Conservation (phyloP, 257 asterid species). For the Lavandula angustifolia region DNA sequence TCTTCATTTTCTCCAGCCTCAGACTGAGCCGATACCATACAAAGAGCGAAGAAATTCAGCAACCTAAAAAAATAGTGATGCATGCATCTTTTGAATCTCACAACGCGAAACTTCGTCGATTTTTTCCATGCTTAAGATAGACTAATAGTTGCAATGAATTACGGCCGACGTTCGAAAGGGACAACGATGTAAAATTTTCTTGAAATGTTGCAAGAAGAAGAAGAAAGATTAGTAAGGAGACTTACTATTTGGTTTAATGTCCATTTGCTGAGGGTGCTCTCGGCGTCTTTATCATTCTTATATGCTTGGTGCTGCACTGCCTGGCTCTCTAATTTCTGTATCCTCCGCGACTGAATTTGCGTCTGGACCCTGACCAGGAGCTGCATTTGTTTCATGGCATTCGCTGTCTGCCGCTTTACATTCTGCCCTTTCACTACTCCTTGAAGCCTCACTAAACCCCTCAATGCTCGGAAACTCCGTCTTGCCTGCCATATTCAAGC, state of each 20-base stretch:
- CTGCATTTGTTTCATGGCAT: constrained; percentile 97
- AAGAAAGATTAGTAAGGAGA: constrained; percentile 15
- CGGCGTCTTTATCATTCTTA: constrained; percentile 63
- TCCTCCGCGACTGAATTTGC: constrained; percentile 88
- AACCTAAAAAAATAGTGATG: neutral
- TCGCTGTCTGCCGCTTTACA: constrained; percentile 76
- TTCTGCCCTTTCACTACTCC: constrained; percentile 82
- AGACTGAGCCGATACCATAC: constrained; percentile 41
- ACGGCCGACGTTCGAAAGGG: neutral
- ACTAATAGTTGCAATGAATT: neutral
- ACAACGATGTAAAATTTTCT: neutral
- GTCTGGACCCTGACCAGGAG: constrained; percentile 85
- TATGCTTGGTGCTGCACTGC: constrained; percentile 50
- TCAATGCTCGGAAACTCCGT: constrained; percentile 81
- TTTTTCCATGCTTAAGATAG: neutral
- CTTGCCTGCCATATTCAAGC: constrained; percentile 57
- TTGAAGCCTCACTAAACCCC: constrained; percentile 95
- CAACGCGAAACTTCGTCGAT: no score
- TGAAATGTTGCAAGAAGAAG: neutral
- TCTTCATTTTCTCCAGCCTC: constrained; percentile 60
- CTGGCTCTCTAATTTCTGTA: constrained; percentile 81
- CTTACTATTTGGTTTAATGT: constrained; percentile 55
- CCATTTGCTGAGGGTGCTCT: constrained; percentile 82
- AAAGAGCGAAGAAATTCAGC: constrained; percentile 21
- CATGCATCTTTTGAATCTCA: neutral